Evolutionary conservation across 2,329 filamentous ascomycete genomes (phyloP).

Genomic region (Arthrinium puccinioides): DNA sequence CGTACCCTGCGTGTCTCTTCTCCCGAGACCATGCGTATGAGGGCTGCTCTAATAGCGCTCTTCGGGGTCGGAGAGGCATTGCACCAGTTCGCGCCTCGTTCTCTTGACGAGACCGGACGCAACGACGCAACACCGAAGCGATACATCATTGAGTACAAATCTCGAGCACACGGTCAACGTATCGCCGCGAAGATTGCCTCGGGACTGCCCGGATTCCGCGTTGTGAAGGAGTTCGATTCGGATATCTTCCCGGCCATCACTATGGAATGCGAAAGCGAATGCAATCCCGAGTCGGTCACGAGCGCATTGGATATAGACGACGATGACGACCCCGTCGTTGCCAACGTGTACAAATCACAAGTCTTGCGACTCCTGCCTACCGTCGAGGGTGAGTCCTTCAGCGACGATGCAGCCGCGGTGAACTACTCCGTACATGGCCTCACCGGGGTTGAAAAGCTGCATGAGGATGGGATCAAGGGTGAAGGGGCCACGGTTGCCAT

Average conservation of each 20-base stretch:
- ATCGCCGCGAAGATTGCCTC: slow-evolving; percentile 8
- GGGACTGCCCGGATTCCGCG: slow-evolving; percentile 9
- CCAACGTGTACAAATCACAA: slow-evolving; percentile 14
- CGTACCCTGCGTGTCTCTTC: too few relatives aligned
- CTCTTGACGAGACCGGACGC: too few relatives aligned
- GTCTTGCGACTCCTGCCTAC: slow-evolving; percentile 8
- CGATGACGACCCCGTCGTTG: slow-evolving; percentile 9
- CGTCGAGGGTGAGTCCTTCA: slow-evolving; percentile 11
- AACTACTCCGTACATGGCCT: slow-evolving; percentile 15
- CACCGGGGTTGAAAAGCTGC: slow-evolving; percentile 15
- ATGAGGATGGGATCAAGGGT: slow-evolving; percentile 14
- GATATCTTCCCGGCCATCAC: slow-evolving; percentile 16
- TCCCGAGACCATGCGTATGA: too few relatives aligned
- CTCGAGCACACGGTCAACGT: slow-evolving; percentile 8
- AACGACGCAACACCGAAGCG: slow-evolving; percentile 11
- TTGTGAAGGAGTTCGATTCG: slow-evolving; percentile 16
- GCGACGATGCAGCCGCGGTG: slow-evolving; percentile 11
- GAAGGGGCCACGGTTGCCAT: slow-evolving; percentile 14
- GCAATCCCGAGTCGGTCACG: slow-evolving; percentile 9
- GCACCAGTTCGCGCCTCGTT: too few relatives aligned
- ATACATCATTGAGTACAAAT: slow-evolving; percentile 16
- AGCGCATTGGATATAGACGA: slow-evolving; percentile 7
- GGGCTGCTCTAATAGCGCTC: too few relatives aligned
- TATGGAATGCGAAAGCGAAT: slow-evolving; percentile 12
- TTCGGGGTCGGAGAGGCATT: too few relatives aligned